These are phyloP conservation scores for Acacia concinna DNA, from an alignment of 331 rosid species.

Conservation along the genomic window DNA sequence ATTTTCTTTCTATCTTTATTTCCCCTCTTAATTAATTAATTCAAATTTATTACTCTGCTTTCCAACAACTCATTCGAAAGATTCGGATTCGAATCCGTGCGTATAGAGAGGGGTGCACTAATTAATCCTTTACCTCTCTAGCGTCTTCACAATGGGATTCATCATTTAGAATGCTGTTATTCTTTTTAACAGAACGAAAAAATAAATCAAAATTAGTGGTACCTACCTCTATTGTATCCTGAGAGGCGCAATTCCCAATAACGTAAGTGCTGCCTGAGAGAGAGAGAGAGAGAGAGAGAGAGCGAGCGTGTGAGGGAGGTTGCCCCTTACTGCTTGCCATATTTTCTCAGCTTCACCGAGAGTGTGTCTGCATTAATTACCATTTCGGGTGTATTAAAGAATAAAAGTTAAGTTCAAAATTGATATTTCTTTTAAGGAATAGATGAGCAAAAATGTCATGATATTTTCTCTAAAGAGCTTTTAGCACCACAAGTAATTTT, in stretches of 20 bases:
- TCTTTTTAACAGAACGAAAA: neutral
- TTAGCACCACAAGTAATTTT: too few species aligned
- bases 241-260: slow-evolving; percentile 44
- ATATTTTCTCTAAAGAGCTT: too few species aligned
- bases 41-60: neutral
- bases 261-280: slow-evolving; percentile 25
- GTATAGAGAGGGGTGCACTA: neutral
- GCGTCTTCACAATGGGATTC: too few species aligned
- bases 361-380: too few species aligned
- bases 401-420: too few species aligned
- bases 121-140: neutral
- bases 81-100: slow-evolving; percentile 6
- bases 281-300: neutral
- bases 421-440: too few species aligned
- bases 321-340: slow-evolving; percentile 9
- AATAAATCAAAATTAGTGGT: neutral
- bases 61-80: neutral
- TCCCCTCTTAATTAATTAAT: neutral
- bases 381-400: too few species aligned
- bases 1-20: too few species aligned
- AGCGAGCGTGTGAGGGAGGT: neutral
- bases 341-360: neutral
- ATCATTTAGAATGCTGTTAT: too few species aligned
- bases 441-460: too few species aligned
- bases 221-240: slow-evolving; percentile 9